Conservation (phyloP, 148 eudicot genomes). For the Vaccinium corymbosum region DNA sequence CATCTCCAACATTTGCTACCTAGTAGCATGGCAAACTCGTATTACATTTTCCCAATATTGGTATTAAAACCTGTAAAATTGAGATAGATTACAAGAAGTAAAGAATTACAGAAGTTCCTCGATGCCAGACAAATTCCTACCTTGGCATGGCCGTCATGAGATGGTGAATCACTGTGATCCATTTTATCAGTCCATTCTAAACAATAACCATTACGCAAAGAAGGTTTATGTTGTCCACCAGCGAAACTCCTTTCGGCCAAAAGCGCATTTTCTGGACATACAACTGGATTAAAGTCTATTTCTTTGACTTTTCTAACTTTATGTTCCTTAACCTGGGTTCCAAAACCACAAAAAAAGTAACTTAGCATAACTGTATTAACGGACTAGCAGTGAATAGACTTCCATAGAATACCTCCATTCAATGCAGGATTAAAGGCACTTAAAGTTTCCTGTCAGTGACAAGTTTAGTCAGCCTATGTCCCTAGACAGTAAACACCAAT, state of each 20-base stretch:
- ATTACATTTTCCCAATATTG: neutral
- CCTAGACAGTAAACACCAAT: neutral
- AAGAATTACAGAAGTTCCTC: constrained; percentile 8
- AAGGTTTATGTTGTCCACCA: constrained; percentile 28
- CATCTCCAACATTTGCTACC: constrained; percentile 35
- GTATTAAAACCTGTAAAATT: constrained; percentile 8
- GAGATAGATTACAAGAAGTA: constrained; percentile 4
- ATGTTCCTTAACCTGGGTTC: constrained; percentile 40
- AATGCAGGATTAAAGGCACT: neutral
- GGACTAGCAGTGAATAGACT: neutral
- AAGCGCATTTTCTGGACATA: constrained; percentile 38
- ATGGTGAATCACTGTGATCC: constrained; percentile 14
- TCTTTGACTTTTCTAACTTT: constrained; percentile 40
- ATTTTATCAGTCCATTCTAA: constrained; percentile 38
- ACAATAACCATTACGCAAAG: constrained; percentile 26
- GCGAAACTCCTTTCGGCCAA: constrained; percentile 35
- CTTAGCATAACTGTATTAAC: constrained; percentile 5
- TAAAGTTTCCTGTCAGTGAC: neutral
- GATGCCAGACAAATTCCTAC: constrained; percentile 22
- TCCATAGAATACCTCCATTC: neutral
- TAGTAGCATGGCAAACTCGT: constrained; percentile 22
- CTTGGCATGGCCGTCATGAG: constrained; percentile 22
- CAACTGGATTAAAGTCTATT: constrained; percentile 25
- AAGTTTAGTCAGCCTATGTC: neutral
- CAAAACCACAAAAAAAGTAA: constrained; percentile 4